Percentiles rank a stretch among this genome's conserved stretches.
phyloP scores from a whole-genome alignment of 257 asterid genomes.

The Solanum neorickii region DNA sequence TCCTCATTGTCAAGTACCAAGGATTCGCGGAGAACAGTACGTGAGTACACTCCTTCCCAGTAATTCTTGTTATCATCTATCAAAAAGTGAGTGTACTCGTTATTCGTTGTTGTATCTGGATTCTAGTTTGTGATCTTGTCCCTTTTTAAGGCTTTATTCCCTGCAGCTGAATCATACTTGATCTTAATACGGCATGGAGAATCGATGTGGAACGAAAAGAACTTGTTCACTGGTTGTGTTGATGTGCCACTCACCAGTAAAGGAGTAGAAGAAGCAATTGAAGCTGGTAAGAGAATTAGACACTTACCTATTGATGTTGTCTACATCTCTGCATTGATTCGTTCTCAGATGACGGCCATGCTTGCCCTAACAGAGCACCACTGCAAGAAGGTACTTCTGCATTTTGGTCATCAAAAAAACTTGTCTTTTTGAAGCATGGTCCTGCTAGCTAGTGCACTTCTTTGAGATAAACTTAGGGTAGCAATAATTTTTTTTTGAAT shows the following conservation, averaged over 20 bases:
- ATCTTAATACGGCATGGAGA: slow-evolving; percentile 84
- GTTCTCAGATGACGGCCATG: slow-evolving; percentile 96
- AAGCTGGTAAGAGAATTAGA: slow-evolving; percentile 80
- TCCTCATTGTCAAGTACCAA: slow-evolving; percentile 7
- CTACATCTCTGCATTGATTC: slow-evolving; percentile 71
- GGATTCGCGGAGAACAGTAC: slow-evolving; percentile 11
- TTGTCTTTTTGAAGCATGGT: not conserved
- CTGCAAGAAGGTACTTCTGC: slow-evolving; percentile 55
- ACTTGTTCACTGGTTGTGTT: slow-evolving; percentile 88
- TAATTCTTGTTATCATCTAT: not conserved
- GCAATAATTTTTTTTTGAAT: not conserved
- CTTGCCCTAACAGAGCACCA: slow-evolving; percentile 79
- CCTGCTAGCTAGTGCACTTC: not conserved
- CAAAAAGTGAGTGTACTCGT: not conserved
- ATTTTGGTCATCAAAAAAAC: not conserved
- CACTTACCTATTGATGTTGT: slow-evolving; percentile 69
- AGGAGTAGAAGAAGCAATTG: slow-evolving; percentile 87
- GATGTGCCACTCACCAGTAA: slow-evolving; percentile 76
- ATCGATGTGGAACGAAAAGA: slow-evolving; percentile 97
- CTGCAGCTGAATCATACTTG: slow-evolving; percentile 57
- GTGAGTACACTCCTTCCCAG: slow-evolving; percentile 29
- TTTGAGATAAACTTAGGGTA: not conserved
- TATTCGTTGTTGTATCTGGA: not conserved
- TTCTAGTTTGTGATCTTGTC: not conserved
- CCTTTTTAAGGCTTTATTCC: not conserved